Evolutionary conservation across 306 rosid genomes (phyloP).

Genomic region (Ammopiptanthus mongolicus): DNA sequence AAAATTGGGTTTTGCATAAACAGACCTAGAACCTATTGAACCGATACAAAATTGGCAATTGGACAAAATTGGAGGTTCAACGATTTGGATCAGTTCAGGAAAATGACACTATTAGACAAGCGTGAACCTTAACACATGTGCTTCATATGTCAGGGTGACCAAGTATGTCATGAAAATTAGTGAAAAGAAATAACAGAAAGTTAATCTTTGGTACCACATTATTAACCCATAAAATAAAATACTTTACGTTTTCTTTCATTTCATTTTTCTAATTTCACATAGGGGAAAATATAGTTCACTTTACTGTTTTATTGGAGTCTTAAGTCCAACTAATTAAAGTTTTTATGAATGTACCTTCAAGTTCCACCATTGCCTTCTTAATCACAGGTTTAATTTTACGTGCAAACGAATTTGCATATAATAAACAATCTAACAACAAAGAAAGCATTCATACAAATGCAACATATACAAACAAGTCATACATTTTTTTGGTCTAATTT

Average conservation of each 20-base stretch:
- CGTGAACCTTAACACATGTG: no score
- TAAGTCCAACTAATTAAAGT: neutral
- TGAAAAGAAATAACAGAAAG: neutral
- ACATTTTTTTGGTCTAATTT: no score
- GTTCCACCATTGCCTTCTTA: slow-evolving; percentile 99
- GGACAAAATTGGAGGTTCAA: no score
- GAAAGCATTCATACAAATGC: slow-evolving; percentile 11
- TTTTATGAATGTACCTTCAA: slow-evolving; percentile 58
- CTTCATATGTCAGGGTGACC: neutral
- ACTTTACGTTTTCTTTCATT: neutral
- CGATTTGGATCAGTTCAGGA: no score
- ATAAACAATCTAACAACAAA: neutral
- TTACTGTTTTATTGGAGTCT: neutral
- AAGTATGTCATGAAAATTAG: neutral
- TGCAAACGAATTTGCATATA: slow-evolving; percentile 30
- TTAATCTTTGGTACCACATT: neutral
- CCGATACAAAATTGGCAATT: no score
- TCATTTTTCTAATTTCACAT: neutral
- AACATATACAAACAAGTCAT: neutral
- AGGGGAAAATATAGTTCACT: neutral
- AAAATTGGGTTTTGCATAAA: no score
- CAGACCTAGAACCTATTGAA: no score
- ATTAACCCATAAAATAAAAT: neutral
- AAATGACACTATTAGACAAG: no score
- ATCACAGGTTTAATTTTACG: slow-evolving; percentile 99